phyloP scores from a whole-genome alignment of 2,329 filamentous ascomycete species.

The Ophiognomonia clavigignenti-juglandacearum region DNA sequence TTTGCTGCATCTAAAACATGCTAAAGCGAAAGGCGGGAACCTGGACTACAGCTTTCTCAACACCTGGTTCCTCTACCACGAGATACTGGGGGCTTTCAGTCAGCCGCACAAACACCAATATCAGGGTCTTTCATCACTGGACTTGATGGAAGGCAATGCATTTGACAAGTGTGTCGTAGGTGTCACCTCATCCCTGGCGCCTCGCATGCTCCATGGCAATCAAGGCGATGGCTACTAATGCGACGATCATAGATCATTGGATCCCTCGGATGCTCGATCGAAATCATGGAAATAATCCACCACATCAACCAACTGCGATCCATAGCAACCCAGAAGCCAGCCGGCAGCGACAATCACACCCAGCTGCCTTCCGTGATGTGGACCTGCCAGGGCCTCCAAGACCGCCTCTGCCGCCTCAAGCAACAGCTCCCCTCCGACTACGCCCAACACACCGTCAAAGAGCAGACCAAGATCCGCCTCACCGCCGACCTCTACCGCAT shows the following conservation, averaged over 20 bases:
- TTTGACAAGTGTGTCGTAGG: conserved; percentile 28
- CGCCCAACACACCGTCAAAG: conserved; percentile 14
- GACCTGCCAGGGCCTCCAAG: conserved; percentile 24
- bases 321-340: not conserved
- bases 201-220: no score
- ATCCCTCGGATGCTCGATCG: conserved; percentile 40
- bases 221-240: no score
- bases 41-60: conserved; percentile 34
- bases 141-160: conserved; percentile 23
- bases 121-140: conserved; percentile 23
- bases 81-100: conserved; percentile 40
- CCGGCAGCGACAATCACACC: not conserved
- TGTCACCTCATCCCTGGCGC: no score
- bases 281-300: conserved; percentile 39
- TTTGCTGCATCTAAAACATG: conserved; percentile 25
- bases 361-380: conserved; percentile 19
- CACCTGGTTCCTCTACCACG: conserved; percentile 44
- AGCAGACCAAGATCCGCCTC: conserved; percentile 27
- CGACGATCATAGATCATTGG: conserved; percentile 36
- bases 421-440: conserved; percentile 25
- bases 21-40: conserved; percentile 21
- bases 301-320: conserved; percentile 33
- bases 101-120: conserved; percentile 24
- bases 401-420: conserved; percentile 21
- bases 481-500: conserved; percentile 49